These are phyloP conservation scores for Neurospora intermedia DNA, from an alignment of 495 filamentous ascomycete species.

Conservation along the genomic window DNA sequence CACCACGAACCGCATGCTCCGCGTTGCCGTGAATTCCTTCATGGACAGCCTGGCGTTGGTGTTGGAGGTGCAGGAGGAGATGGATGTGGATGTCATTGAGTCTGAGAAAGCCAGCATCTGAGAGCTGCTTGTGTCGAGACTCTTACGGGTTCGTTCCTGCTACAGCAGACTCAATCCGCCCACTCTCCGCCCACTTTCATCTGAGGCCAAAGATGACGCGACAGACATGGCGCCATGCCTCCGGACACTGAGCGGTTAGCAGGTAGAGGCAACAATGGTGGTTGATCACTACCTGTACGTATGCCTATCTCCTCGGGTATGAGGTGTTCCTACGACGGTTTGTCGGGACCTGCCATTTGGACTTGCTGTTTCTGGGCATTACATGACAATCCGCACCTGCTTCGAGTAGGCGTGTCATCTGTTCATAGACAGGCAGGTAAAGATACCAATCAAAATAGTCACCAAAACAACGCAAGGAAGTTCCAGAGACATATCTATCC, in stretches of 20 bases:
- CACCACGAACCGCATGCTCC: conserved; percentile 89
- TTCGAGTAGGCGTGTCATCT: background rate
- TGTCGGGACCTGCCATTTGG: background rate
- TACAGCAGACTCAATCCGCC: background rate
- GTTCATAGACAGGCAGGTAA: background rate
- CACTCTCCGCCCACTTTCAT: background rate
- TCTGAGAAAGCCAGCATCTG: background rate
- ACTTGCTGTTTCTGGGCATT: background rate
- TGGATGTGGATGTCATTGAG: conserved; percentile 74
- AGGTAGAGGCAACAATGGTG: background rate
- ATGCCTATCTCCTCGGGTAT: background rate
- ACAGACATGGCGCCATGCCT: background rate
- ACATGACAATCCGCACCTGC: background rate
- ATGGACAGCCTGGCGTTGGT: conserved; percentile 83
- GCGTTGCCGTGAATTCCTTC: conserved; percentile 96
- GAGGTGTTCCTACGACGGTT: background rate
- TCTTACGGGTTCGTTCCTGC: background rate
- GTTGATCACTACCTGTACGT: background rate
- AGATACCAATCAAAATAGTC: background rate
- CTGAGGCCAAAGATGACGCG: background rate
- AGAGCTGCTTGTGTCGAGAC: background rate
- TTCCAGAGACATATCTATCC: background rate
- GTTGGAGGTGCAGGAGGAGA: conserved; percentile 73
- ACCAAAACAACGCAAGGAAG: background rate
- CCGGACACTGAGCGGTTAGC: background rate